Base-by-base conservation (phyloP, 331 rosid species). In the Malus hybrid region DNA sequence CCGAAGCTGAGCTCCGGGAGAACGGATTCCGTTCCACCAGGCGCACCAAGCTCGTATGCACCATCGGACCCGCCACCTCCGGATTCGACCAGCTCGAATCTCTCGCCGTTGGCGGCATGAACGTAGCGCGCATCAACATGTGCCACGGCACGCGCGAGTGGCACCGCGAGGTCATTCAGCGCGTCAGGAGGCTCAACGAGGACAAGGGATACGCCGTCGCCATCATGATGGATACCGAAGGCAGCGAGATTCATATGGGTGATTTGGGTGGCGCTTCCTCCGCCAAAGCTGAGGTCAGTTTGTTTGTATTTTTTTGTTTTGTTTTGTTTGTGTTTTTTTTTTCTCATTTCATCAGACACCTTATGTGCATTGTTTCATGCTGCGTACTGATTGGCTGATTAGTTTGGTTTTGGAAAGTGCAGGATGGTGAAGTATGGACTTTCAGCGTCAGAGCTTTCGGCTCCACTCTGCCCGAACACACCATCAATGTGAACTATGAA, bases 241-340 rank as follows among this genome's bases (percentile, higher is more conserved):
- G 99, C 15, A 95, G 99, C 75, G 99, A 95, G 86, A 95, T 95
- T 83, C 99, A 95, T 67, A 95, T 95, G 99, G 99, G 99, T 15
- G 99, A 95, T 76, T 85, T 95, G 62, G 97, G 96, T 31, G 99
- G 97, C 29, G 85, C 97, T 65, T 81, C 99, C 39, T 95, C 99
- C 3, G 96, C 81, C 76, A 95, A 90, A 86, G 97, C 99, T 16
- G 99, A 95, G 85, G 99, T 94, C 24, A 50, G 11, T 57, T n/a
- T 33, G 48, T 6, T 64, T 27, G 19, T 24, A 24, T 16, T 50
- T 50, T 7, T 16, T 29, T 29, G 42, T 32, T 9, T 9, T 24
- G 24, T 24, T 24, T 24, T 24, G 24, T 24, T 24, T 24, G 24
- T 24, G 24, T 9, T 36, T 39, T 39, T 39, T 9, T 0, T 3